Evolutionary conservation across 148 eudicot species (phyloP), one percentile per base, ranked within the genome.

Genomic region (Rhododendron mucronatum): DNA sequence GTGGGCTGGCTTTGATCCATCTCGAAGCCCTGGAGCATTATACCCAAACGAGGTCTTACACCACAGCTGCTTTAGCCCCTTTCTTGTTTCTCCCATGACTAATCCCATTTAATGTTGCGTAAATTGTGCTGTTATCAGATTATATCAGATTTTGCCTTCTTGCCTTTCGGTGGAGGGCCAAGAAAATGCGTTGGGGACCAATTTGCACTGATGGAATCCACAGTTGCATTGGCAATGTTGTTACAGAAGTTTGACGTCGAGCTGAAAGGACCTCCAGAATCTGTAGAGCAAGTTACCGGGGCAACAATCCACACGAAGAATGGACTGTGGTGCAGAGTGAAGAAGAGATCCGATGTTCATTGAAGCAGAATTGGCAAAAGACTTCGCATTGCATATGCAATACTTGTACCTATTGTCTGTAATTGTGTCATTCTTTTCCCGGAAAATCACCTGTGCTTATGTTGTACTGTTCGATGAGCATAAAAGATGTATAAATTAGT

Each of bases 111-210:
- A 69, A 33, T 79, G 12, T 16, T 50, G 51, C 18, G 2, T 65
- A 13, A 23, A 35, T 50, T 18, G 23, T 41, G 88, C 50, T 85
- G 61, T 67, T 37, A 78, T 20, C 95, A 95, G 99, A 88, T 94
- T 23, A 84, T 97, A 81, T 89, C 98, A 20, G 98, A 95, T 87
- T 97, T 95, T 82, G 94, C 98, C 13, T 94, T 97, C 89, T 89
- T 97, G 89, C 98, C 99, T 1, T 97, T 97, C 84, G 98, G 99
- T 15, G 99, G 99, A 37, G 98, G 99, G 35, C 98, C 98, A 41
- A 92, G 99, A 86, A 95, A 94, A 89, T 97, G 98, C 71, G 95
- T 97, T 5, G 99, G 99, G 20, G 99, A 97, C 91, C 99, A 97
- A 82, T 97, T 97, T 89, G 99, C 98, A 21, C 92, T 97, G 18